phyloP scores from a whole-genome alignment of 495 filamentous ascomycete genomes.

The Lophiotrema nucula region DNA sequence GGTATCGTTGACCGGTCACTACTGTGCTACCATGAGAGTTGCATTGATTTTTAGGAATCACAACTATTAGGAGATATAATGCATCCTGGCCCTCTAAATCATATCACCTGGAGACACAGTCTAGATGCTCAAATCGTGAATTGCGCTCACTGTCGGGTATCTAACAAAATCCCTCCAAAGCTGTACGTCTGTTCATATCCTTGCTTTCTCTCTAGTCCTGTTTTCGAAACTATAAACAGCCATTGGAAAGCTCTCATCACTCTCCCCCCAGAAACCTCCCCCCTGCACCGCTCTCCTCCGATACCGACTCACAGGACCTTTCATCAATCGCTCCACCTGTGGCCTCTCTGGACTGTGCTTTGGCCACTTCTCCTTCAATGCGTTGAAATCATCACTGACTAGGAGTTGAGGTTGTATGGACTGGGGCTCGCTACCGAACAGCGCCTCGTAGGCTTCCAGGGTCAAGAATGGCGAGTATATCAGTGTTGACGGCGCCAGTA shows the following conservation, averaged over 20 bases:
- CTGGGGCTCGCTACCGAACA: background rate
- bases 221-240: too few species aligned
- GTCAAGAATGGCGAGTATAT: background rate
- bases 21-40: too few species aligned
- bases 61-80: too few species aligned
- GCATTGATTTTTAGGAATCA: too few species aligned
- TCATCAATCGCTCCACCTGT: background rate
- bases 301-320: background rate
- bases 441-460: background rate
- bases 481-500: background rate
- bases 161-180: too few species aligned
- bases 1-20: too few species aligned
- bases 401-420: background rate
- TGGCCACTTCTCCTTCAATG: background rate
- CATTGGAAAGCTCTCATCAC: background rate
- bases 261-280: background rate
- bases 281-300: background rate
- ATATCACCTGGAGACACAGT: too few species aligned
- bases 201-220: too few species aligned
- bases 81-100: too few species aligned
- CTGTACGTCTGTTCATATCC: too few species aligned
- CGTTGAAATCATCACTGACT: background rate
- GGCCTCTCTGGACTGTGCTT: background rate
- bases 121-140: too few species aligned
- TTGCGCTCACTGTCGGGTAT: too few species aligned